Evolutionary conservation across 352 stramenopile species (phyloP).

Genomic region (Pythium rishiriense): DNA sequence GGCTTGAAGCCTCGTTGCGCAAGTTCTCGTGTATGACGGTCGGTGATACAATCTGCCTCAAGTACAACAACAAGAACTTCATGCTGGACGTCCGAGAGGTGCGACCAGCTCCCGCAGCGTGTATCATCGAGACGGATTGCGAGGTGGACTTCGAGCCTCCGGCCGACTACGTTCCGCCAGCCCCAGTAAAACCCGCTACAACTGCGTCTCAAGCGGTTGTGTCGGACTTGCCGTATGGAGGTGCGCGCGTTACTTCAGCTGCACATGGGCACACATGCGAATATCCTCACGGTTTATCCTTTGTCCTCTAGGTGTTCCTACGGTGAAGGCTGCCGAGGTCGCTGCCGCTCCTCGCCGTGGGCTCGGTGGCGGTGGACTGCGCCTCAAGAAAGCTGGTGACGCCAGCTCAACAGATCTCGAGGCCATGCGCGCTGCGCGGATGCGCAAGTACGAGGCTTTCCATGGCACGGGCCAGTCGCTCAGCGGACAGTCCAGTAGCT

Average conservation of each 20-base stretch:
- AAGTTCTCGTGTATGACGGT: conserved; percentile 98
- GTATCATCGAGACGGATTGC: conserved; percentile 99
- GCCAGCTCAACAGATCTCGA: conserved; percentile 56
- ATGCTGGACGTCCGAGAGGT: conserved; percentile 98
- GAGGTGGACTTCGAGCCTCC: conserved; percentile 99
- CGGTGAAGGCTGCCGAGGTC: conserved; percentile 51
- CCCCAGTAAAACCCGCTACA: conserved; percentile 26
- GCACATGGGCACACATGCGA: background rate
- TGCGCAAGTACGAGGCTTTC: conserved; percentile 84
- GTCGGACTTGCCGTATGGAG: conserved; percentile 64
- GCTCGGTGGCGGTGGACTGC: conserved; percentile 55
- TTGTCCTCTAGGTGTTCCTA: conserved; percentile 56
- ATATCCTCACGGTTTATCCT: background rate
- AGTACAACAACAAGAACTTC: conserved; percentile 99
- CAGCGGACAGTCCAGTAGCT: conserved; percentile 43
- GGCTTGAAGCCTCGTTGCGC: conserved; percentile 75
- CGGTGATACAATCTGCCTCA: conserved; percentile 97
- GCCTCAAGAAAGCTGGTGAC: conserved; percentile 59
- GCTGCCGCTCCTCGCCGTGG: conserved; percentile 37
- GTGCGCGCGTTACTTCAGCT: conserved; percentile 24
- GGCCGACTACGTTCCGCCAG: conserved; percentile 71
- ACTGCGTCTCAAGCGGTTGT: conserved; percentile 34
- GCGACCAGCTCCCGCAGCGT: conserved; percentile 93
- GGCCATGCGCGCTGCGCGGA: conserved; percentile 65
- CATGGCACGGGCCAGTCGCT: conserved; percentile 79